Percentiles rank a stretch among this genome's conserved stretches.
phyloP scores from a whole-genome alignment of 140 eudicot genomes.

The Senecio squalidus region DNA sequence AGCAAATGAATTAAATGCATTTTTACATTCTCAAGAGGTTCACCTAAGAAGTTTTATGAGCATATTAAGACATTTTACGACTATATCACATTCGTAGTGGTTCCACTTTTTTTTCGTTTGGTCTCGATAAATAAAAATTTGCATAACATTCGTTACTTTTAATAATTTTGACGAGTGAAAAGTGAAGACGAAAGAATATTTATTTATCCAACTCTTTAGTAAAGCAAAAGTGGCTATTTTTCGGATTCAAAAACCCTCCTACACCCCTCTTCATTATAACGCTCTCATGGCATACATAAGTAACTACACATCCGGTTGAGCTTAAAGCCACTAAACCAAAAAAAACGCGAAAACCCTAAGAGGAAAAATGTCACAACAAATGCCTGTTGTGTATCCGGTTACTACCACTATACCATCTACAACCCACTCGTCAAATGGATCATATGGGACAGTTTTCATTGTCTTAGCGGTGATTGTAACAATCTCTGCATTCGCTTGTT shows the following conservation, averaged over 20 bases:
- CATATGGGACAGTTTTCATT: slow-evolving; percentile 66
- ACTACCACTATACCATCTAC: slow-evolving; percentile 18
- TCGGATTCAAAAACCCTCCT: slow-evolving; percentile 48
- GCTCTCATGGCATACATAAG: slow-evolving; percentile 31
- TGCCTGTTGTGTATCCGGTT: slow-evolving; percentile 49
- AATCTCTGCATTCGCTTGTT: slow-evolving; percentile 61
- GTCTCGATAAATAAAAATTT: too few relatives aligned
- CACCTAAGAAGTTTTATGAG: too few relatives aligned
- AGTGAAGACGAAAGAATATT: slow-evolving; percentile 35
- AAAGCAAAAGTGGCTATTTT: slow-evolving; percentile 46
- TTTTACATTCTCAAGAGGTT: too few relatives aligned
- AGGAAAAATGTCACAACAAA: slow-evolving; percentile 52
- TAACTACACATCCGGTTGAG: slow-evolving; percentile 14
- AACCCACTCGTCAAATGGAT: slow-evolving; percentile 51
- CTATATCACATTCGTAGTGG: too few relatives aligned
- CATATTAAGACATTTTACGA: too few relatives aligned
- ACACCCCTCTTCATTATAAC: slow-evolving; percentile 26
- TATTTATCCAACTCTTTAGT: slow-evolving; percentile 45
- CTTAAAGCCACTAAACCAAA: slow-evolving; percentile 8
- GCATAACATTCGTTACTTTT: too few relatives aligned
- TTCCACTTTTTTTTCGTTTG: too few relatives aligned
- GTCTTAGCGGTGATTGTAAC: slow-evolving; percentile 61
- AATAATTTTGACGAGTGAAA: not conserved
- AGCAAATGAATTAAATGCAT: too few relatives aligned
- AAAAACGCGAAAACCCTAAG: not conserved